phyloP scores from a whole-genome alignment of 768 basidiomycete genomes.

The Phylloporus sp. region DNA sequence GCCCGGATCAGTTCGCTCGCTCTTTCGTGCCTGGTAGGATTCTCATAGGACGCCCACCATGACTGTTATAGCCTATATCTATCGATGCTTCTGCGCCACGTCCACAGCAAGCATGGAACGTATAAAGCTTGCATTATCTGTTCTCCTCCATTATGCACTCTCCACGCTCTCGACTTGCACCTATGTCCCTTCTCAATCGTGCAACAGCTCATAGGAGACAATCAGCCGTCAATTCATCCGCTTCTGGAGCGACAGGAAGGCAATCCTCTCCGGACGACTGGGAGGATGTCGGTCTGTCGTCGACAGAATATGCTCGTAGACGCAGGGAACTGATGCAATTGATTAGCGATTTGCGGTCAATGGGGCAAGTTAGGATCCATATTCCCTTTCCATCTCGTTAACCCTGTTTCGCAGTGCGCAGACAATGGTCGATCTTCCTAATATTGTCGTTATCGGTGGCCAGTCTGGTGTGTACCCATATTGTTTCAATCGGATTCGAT shows the following conservation, averaged over 20 bases:
- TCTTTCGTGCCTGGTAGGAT: too few relatives aligned
- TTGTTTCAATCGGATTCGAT: neutral
- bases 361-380: conserved; percentile 33
- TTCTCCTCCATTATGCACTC: neutral
- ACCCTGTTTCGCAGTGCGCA: conserved; percentile 31
- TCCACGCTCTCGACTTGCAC: neutral
- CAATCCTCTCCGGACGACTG: conserved; percentile 14
- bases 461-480: conserved; percentile 44
- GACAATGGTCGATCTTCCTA: conserved; percentile 42
- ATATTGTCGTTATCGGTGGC: conserved; percentile 52
- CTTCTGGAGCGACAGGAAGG: neutral
- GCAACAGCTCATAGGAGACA: neutral
- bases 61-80: neutral
- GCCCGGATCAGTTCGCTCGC: neutral
- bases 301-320: conserved; percentile 37
- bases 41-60: neutral
- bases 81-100: neutral
- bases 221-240: neutral
- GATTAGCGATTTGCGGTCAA: conserved; percentile 33
- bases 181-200: conserved; percentile 5
- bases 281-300: conserved; percentile 23
- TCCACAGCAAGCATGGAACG: neutral
- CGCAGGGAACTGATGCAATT: conserved; percentile 40
- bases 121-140: conserved; percentile 8
- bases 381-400: neutral